Conservation (phyloP, 1,284 basidiomycete species). For the Papiliotrema flavescens region DNA sequence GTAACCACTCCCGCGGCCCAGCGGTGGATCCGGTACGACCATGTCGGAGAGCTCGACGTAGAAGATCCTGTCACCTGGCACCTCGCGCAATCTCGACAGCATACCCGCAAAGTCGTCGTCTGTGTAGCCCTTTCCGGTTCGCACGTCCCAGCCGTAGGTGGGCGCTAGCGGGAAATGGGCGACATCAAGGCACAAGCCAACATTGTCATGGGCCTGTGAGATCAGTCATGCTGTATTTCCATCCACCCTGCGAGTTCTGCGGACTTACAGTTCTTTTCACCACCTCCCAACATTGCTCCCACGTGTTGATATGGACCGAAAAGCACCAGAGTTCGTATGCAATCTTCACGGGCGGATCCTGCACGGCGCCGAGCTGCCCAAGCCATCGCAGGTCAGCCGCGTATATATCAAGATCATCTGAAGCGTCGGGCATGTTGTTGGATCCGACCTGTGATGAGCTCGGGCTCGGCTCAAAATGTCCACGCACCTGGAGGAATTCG, state of each 20-base stretch:
- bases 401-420: conserved; percentile 4
- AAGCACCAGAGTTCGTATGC: conserved; percentile 27
- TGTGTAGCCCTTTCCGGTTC: conserved; percentile 3
- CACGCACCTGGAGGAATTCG: neutral
- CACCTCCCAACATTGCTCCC: conserved; percentile 17
- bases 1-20: too few relatives aligned
- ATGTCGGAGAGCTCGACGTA: conserved; percentile 12
- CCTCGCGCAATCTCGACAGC: neutral
- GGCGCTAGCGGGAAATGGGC: conserved; percentile 13
- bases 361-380: conserved; percentile 11
- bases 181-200: conserved; percentile 18
- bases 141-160: conserved; percentile 11
- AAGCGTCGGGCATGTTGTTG: conserved; percentile 17
- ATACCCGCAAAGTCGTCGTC: neutral
- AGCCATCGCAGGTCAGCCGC: conserved; percentile 17
- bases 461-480: neutral
- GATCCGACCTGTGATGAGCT: conserved; percentile 11
- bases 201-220: conserved; percentile 11
- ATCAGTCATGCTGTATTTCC: neutral
- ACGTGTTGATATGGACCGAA: conserved; percentile 5
- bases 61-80: conserved; percentile 13
- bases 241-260: neutral
- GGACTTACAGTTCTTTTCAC: conserved; percentile 13
- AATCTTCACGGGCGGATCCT: conserved; percentile 15
- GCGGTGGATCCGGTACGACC: too few relatives aligned